Percentiles rank a stretch among this genome's conserved stretches.
phyloP scores from a whole-genome alignment of 352 stramenopile genomes.

The Pythium guiyangense region DNA sequence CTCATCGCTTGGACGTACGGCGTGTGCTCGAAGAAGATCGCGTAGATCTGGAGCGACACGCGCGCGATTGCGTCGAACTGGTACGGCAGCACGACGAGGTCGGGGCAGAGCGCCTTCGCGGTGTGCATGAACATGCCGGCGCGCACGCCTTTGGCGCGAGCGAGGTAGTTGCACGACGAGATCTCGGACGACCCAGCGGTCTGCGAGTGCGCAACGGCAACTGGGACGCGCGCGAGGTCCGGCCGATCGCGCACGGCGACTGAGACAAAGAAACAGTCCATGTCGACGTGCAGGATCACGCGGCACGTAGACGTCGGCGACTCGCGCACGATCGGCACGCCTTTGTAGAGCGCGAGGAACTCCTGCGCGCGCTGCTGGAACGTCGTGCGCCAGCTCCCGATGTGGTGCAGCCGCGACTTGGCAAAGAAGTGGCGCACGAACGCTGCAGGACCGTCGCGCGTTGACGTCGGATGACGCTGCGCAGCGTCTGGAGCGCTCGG shows the following conservation, averaged over 20 bases:
- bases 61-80: constrained; percentile 90
- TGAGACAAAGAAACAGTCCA: constrained; percentile 97
- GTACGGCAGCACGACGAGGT: constrained; percentile 93
- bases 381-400: constrained; percentile 70
- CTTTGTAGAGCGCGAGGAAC: constrained; percentile 63
- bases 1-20: constrained; percentile 92
- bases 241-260: constrained; percentile 87
- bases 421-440: constrained; percentile 82
- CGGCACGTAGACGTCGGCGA: constrained; percentile 35
- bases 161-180: constrained; percentile 95
- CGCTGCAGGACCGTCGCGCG: constrained; percentile 47
- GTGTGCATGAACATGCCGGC: constrained; percentile 94
- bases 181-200: constrained; percentile 87
- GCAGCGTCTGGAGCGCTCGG: background rate
- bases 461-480: constrained; percentile 59
- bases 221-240: constrained; percentile 62
- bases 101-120: constrained; percentile 88
- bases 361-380: constrained; percentile 66
- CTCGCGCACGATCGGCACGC: constrained; percentile 27
- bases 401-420: constrained; percentile 84
- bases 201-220: constrained; percentile 89
- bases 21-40: constrained; percentile 86
- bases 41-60: constrained; percentile 91
- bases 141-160: constrained; percentile 84
- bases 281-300: constrained; percentile 95